A percentile compares a stretch with the other conserved stretches of the same genome.
phyloP scores from a whole-genome alignment of 495 filamentous ascomycete genomes.

The Opeltia flavorubescens region DNA sequence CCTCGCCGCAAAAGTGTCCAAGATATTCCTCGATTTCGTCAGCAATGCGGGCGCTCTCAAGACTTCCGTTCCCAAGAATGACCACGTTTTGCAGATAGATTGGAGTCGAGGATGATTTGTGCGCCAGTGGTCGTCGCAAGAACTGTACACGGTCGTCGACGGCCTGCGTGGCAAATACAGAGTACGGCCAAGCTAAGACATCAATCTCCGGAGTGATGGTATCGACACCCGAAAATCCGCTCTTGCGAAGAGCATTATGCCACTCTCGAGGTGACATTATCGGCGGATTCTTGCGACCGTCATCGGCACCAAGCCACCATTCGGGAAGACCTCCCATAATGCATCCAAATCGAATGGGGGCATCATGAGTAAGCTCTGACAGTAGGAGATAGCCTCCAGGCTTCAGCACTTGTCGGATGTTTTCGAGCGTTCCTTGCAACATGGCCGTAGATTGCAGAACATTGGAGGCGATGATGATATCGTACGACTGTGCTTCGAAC shows the following conservation, averaged over 20 bases:
- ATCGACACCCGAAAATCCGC: slow-evolving; percentile 37
- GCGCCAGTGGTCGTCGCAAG: background rate
- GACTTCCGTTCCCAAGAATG: background rate
- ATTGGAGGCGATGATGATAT: slow-evolving; percentile 28
- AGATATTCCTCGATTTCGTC: background rate
- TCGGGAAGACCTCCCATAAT: slow-evolving; percentile 29
- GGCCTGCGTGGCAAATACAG: slow-evolving; percentile 30
- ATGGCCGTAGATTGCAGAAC: slow-evolving; percentile 13
- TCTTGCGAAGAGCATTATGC: slow-evolving; percentile 23
- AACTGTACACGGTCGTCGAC: slow-evolving; percentile 22
- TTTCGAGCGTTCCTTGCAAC: slow-evolving; percentile 13
- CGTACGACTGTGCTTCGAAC: slow-evolving; percentile 28
- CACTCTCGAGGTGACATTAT: slow-evolving; percentile 22
- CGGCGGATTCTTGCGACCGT: slow-evolving; percentile 27
- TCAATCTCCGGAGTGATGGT: slow-evolving; percentile 3
- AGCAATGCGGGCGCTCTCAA: background rate
- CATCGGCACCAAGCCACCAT: slow-evolving; percentile 38
- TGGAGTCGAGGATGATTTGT: background rate
- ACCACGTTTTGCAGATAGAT: background rate
- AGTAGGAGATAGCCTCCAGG: slow-evolving; percentile 17
- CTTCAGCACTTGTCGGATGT: slow-evolving; percentile 30
- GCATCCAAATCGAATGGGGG: slow-evolving; percentile 11
- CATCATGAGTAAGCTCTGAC: slow-evolving; percentile 10
- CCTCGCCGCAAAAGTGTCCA: background rate
- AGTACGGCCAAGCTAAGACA: slow-evolving; percentile 19